These are phyloP conservation scores for Bondarzewia mesenterica DNA, from an alignment of 1,284 basidiomycete genomes.

Conservation along the genomic window DNA sequence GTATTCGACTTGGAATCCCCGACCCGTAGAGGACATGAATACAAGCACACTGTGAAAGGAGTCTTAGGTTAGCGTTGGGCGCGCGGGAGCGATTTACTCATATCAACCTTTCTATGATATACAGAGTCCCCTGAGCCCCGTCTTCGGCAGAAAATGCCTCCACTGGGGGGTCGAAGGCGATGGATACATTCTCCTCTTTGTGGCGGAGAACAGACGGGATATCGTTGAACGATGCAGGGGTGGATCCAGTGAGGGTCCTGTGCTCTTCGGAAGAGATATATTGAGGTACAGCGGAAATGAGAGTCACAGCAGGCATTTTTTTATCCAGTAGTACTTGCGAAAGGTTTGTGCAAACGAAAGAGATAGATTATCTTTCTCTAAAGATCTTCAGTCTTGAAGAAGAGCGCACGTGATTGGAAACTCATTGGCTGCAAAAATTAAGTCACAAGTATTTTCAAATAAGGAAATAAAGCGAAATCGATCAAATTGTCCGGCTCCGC, in stretches of 20 bases:
- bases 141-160: slow-evolving; percentile 42
- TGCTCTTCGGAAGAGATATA: slow-evolving; percentile 69
- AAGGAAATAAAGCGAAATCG: no score
- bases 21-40: slow-evolving; percentile 62
- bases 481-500: no score
- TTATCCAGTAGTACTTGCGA: no score
- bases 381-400: no score
- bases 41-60: slow-evolving; percentile 51
- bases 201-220: slow-evolving; percentile 76
- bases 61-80: slow-evolving; percentile 1
- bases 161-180: slow-evolving; percentile 61
- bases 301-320: slow-evolving; percentile 13
- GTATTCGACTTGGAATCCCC: slow-evolving; percentile 76
- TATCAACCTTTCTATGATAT: slow-evolving; percentile 73
- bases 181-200: slow-evolving; percentile 58
- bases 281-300: slow-evolving; percentile 43
- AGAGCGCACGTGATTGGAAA: no score
- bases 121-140: slow-evolving; percentile 54
- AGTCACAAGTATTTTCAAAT: no score
- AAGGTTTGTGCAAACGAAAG: no score
- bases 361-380: no score
- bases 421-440: no score
- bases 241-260: slow-evolving; percentile 54
- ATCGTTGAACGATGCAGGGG: slow-evolving; percentile 72
- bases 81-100: slow-evolving; percentile 11